These are phyloP conservation scores for Septoria petroselini DNA, from an alignment of 2,329 filamentous ascomycete genomes.

Conservation along the genomic window DNA sequence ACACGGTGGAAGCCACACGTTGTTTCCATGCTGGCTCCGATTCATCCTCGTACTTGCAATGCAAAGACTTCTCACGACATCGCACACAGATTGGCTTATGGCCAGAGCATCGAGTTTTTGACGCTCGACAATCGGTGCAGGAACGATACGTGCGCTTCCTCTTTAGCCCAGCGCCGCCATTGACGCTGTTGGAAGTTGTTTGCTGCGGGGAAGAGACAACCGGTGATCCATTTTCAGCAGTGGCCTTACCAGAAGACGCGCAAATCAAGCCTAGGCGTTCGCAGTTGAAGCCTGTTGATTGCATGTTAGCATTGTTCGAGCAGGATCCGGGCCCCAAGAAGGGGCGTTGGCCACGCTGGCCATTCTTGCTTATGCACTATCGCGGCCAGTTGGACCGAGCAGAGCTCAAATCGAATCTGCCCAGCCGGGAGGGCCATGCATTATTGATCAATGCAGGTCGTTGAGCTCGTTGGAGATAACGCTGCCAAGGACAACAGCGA, in stretches of 20 bases:
- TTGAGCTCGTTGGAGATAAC: background rate
- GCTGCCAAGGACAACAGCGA: background rate
- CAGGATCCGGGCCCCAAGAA: too few species aligned
- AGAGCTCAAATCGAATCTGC: background rate
- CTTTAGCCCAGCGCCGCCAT: conserved; percentile 20
- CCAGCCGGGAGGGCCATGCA: background rate
- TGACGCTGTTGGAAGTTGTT: conserved; percentile 6
- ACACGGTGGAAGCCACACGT: conserved; percentile 18
- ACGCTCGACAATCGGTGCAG: conserved; percentile 24
- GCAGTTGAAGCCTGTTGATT: conserved; percentile 22
- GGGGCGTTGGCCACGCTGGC: too few species aligned
- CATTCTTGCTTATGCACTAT: background rate
- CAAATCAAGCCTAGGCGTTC: conserved; percentile 27
- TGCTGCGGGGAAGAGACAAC: conserved; percentile 3
- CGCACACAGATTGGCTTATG: conserved; percentile 26
- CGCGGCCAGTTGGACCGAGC: background rate
- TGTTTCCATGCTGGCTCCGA: conserved; percentile 30
- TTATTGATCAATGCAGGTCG: background rate
- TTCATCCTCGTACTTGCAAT: conserved; percentile 27
- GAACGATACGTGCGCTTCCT: conserved; percentile 28
- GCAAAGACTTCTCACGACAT: conserved; percentile 25
- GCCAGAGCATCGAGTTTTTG: conserved; percentile 29
- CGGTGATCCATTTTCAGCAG: background rate
- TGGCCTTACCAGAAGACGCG: conserved; percentile 16
- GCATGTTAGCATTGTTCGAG: conserved; percentile 1